Conservation (phyloP, 371 early-diverging fungal genomes). For the Ordospora pajunii region DNA sequence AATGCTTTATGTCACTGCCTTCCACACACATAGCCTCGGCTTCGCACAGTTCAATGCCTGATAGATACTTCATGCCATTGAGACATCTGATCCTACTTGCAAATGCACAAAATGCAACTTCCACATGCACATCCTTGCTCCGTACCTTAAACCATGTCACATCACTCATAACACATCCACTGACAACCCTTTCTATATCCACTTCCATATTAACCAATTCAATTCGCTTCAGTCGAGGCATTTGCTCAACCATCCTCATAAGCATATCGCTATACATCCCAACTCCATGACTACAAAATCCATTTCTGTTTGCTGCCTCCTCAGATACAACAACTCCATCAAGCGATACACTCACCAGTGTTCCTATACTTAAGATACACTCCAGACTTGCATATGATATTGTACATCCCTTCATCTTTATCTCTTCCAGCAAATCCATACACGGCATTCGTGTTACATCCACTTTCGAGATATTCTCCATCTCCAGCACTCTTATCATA, state of each 20-base stretch:
- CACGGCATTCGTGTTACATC: not conserved
- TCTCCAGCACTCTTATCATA: not conserved
- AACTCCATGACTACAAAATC: not conserved
- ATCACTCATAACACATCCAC: not conserved
- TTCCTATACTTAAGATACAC: not conserved
- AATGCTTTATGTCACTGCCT: not conserved
- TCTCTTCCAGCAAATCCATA: not conserved
- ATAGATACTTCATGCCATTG: not conserved
- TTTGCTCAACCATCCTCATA: not conserved
- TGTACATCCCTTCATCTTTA: not conserved
- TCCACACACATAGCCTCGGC: not conserved
- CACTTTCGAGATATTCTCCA: not conserved
- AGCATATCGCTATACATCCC: not conserved
- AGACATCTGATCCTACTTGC: not conserved
- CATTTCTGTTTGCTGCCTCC: not conserved
- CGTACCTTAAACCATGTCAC: not conserved
- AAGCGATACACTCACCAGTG: not conserved
- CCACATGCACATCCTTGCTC: not conserved
- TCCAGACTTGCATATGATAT: not conserved
- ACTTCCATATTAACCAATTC: not conserved
- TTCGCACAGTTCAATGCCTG: not conserved
- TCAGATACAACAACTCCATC: not conserved
- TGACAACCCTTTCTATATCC: not conserved
- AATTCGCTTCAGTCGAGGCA: not conserved
- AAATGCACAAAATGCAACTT: not conserved